Evolutionary conservation across 345 rosid genomes (phyloP), one percentile per base, ranked within the genome.

Genomic region (Ailanthus altissimus): DNA sequence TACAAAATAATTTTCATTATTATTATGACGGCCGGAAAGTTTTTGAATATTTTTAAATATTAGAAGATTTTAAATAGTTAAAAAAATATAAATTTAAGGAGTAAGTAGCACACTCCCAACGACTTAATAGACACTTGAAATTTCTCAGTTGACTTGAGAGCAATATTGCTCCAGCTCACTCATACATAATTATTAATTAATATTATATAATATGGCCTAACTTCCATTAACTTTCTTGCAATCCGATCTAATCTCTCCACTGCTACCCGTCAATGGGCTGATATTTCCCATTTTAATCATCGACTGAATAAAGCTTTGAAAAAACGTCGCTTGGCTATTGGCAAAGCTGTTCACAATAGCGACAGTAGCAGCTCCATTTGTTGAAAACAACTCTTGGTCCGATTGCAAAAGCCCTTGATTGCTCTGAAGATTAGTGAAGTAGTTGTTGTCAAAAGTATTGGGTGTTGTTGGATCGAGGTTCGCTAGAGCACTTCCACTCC

Each of bases 241-340:
- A 5, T 85, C 74, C 4, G 53, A 46, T 61, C 88, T 80, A 59
- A 88, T 78, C 74, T 86, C 82, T 16, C 91, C 91, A 32, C 49
- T 71, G 56, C 62, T 76, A 28, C 91, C 89, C 0, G 85, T 84
- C 64, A 85, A 70, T 0, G 83, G 81, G 60, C 86, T 78, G n/a
- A 85, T 78, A 43, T 81, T 83, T 63, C 89, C 87, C 89, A 88
- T 81, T 4, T 80, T 88, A 36, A 86, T 76, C 85, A 88, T 88
- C 18, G 88, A 81, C 78, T 38, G 75, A 63, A 64, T 83, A 68
- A 88, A 86, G 79, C 77, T 79, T 6, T 72, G 77, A 32, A 86
- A 83, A 77, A 88, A 88, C 7, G 77, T 76, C 3, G 79, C 45
- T 59, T 80, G 84, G 80, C 49, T 77, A 6, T 70, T 21, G 1